Conservation (phyloP, 2,329 filamentous ascomycete species). For the Exophiala mesophila region DNA sequence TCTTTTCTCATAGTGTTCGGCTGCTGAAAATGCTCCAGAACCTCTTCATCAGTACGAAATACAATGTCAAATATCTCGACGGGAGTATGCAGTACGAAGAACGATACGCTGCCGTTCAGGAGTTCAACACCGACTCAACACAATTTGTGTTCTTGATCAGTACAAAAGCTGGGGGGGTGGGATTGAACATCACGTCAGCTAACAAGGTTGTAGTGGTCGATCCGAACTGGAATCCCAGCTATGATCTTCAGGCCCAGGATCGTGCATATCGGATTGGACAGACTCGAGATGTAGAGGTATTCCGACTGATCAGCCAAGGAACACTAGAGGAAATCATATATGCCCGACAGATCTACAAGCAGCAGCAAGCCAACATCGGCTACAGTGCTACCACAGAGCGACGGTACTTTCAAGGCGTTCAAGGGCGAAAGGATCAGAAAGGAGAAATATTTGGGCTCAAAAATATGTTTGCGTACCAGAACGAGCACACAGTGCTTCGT, state of each 20-base stretch:
- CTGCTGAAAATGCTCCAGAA: slow-evolving; percentile 78
- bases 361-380: slow-evolving; percentile 96
- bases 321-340: slow-evolving; percentile 98
- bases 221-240: slow-evolving; percentile 94
- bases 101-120: slow-evolving; percentile 73
- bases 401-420: slow-evolving; percentile 91
- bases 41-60: slow-evolving; percentile 81
- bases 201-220: slow-evolving; percentile 98
- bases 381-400: slow-evolving; percentile 90
- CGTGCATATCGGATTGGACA: slow-evolving; percentile 95
- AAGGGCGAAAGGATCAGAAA: slow-evolving; percentile 73
- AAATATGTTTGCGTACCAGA: slow-evolving; percentile 81
- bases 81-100: slow-evolving; percentile 79
- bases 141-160: slow-evolving; percentile 97
- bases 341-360: slow-evolving; percentile 95
- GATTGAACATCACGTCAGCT: slow-evolving; percentile 91
- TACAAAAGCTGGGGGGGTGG: slow-evolving; percentile 86
- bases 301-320: slow-evolving; percentile 80
- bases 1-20: slow-evolving; percentile 89
- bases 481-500: slow-evolving; percentile 68
- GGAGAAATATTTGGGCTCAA: slow-evolving; percentile 89
- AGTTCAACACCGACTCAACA: slow-evolving; percentile 80
- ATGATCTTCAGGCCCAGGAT: slow-evolving; percentile 93
- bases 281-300: slow-evolving; percentile 87
- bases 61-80: slow-evolving; percentile 87